These are phyloP conservation scores for Phaeodactylum tricornutum DNA, from an alignment of 108 stramenopile species.

Conservation along the genomic window DNA sequence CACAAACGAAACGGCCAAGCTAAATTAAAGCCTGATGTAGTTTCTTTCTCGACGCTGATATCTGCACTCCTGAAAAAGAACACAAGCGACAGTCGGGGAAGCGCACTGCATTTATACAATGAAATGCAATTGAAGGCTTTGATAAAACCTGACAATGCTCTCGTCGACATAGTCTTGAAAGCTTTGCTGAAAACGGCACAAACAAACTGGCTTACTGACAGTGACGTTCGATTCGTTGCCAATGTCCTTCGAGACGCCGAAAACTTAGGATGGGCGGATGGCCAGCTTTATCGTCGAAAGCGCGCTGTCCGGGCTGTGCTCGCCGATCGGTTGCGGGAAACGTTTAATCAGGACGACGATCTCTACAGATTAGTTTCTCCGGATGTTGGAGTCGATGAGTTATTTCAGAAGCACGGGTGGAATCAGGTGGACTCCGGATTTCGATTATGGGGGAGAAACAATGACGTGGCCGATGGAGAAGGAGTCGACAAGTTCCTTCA, in stretches of 20 bases:
- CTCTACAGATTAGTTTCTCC: constrained; percentile 5
- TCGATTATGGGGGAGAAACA: constrained; percentile 50
- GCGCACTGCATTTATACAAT: constrained; percentile 38
- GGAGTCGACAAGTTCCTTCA: constrained; percentile 39
- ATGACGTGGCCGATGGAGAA: constrained; percentile 3
- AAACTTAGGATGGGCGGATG: constrained; percentile 44
- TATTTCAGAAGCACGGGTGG: constrained; percentile 71
- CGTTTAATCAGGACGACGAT: constrained; percentile 39
- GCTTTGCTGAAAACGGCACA: constrained; percentile 34
- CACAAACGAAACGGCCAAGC: constrained; percentile 9
- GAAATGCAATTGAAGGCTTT: constrained; percentile 51
- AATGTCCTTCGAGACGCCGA: constrained; percentile 56
- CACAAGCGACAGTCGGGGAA: constrained; percentile 25
- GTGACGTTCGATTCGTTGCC: constrained; percentile 45
- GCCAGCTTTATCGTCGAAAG: constrained; percentile 46
- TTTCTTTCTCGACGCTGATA: constrained; percentile 67
- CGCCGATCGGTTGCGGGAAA: constrained; percentile 22
- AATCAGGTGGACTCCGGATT: constrained; percentile 78
- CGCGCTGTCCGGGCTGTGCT: constrained; percentile 38
- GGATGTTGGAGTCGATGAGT: constrained; percentile 29
- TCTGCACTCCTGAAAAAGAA: constrained; percentile 37
- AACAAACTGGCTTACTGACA: constrained; percentile 23
- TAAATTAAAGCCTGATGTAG: constrained; percentile 47
- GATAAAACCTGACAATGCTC: constrained; percentile 50
- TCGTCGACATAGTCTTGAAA: constrained; percentile 62